phyloP scores from a whole-genome alignment of 257 asterid genomes.

The Henckelia pumila region DNA sequence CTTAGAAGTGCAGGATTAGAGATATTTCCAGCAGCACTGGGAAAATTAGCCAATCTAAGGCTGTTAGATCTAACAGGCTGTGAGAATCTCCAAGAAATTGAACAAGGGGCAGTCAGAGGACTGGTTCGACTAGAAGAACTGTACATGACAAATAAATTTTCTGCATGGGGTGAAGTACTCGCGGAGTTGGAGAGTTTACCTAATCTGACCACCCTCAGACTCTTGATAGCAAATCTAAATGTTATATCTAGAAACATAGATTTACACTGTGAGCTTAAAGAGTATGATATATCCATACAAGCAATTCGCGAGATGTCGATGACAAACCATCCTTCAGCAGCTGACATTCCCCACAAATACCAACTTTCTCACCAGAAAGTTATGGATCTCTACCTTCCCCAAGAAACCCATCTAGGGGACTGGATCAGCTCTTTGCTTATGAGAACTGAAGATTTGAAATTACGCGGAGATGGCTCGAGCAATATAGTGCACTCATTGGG shows the following conservation, averaged over 20 bases:
- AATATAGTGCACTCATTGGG: constrained; percentile 14
- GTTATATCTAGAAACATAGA: constrained; percentile 4
- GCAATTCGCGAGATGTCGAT: neutral
- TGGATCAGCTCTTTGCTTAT: constrained; percentile 15
- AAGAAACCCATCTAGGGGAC: constrained; percentile 4
- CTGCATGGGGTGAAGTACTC: constrained; percentile 14
- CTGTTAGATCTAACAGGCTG: constrained; percentile 23
- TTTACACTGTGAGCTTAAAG: constrained; percentile 9
- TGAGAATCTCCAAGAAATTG: neutral
- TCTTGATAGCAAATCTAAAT: constrained; percentile 1
- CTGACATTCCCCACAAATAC: neutral
- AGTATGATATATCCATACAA: constrained; percentile 15
- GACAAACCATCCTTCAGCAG: neutral
- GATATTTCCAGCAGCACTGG: constrained; percentile 21
- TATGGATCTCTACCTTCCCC: too few relatives aligned
- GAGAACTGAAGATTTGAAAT: constrained; percentile 18
- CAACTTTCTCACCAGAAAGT: constrained; percentile 4
- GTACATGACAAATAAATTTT: constrained; percentile 6
- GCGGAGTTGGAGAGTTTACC: neutral
- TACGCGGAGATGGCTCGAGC: constrained; percentile 17
- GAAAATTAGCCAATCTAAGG: constrained; percentile 19
- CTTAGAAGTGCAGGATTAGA: constrained; percentile 7
- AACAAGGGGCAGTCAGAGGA: constrained; percentile 15
- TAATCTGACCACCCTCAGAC: constrained; percentile 18
- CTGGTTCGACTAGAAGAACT: constrained; percentile 22